phyloP scores from a whole-genome alignment of 306 rosid genomes.

The Prunus mume region DNA sequence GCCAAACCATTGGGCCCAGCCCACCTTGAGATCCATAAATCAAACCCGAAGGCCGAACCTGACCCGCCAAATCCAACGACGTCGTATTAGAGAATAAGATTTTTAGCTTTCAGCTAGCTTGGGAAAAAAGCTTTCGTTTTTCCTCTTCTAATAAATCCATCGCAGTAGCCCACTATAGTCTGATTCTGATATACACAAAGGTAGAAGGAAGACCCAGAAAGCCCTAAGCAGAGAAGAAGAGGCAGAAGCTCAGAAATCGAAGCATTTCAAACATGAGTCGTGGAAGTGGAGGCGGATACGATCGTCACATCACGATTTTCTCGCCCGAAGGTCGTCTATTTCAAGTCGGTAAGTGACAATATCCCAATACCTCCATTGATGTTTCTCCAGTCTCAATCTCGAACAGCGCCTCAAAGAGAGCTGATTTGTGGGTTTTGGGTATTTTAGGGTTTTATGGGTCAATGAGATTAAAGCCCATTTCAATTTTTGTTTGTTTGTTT shows the following conservation, averaged over 20 bases:
- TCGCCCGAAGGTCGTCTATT: conserved; percentile 98
- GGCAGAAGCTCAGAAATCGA: neutral
- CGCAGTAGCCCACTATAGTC: neutral
- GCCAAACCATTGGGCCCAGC: neutral
- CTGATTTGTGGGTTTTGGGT: neutral
- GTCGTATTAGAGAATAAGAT: neutral
- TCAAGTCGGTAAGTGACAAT: conserved; percentile 50
- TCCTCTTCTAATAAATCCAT: neutral
- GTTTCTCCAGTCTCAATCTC: neutral
- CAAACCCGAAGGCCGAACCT: neutral
- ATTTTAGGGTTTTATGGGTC: neutral
- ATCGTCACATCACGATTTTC: conserved; percentile 97
- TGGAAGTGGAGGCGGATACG: conserved; percentile 96
- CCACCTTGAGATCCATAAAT: neutral
- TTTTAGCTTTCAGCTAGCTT: conserved; percentile 11
- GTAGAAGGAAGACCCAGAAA: conserved; percentile 1
- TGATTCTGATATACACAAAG: neutral
- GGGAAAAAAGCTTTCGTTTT: conserved; percentile 28
- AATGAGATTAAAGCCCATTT: neutral
- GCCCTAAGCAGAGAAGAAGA: conserved; percentile 8
- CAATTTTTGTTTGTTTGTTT: too few species aligned
- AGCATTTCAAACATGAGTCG: conserved; percentile 39
- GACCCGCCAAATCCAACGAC: neutral
- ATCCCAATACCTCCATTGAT: neutral
- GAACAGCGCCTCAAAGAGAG: neutral